Percentiles rank a stretch among this genome's conserved stretches.
Evolutionary conservation across 345 rosid genomes (phyloP).

Genomic region (Cardamine occulta): DNA sequence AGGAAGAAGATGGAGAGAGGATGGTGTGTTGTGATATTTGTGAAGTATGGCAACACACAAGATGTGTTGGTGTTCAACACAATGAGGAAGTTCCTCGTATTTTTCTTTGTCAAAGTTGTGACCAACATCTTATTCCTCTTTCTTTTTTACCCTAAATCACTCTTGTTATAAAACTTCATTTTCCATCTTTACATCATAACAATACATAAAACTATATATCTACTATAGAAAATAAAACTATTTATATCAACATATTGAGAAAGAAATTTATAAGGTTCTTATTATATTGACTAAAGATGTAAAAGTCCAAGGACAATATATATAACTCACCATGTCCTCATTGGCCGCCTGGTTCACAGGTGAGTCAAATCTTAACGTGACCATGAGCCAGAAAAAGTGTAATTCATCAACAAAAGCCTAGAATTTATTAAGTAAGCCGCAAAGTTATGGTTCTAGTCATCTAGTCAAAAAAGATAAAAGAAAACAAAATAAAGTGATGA

Average conservation of each 20-base stretch:
- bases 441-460: neutral
- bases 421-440: neutral
- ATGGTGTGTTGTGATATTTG: conserved; percentile 85
- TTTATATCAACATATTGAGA: neutral
- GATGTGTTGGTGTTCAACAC: conserved; percentile 75
- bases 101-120: conserved; percentile 84
- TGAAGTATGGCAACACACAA: conserved; percentile 87
- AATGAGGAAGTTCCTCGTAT: conserved; percentile 69
- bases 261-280: too few relatives aligned
- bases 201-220: neutral
- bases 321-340: too few relatives aligned
- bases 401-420: neutral
- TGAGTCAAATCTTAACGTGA: neutral
- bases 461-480: neutral
- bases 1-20: conserved; percentile 83
- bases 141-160: conserved; percentile 59
- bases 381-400: neutral
- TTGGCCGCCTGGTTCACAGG: neutral
- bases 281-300: too few relatives aligned
- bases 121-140: conserved; percentile 62
- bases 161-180: conserved; percentile 13
- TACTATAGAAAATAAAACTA: neutral
- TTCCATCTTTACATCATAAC: neutral
- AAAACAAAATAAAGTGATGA: neutral
- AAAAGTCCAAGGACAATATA: too few relatives aligned